These are phyloP conservation scores for Aspergillus ellipticus DNA, from an alignment of 495 filamentous ascomycete species.

Conservation along the genomic window DNA sequence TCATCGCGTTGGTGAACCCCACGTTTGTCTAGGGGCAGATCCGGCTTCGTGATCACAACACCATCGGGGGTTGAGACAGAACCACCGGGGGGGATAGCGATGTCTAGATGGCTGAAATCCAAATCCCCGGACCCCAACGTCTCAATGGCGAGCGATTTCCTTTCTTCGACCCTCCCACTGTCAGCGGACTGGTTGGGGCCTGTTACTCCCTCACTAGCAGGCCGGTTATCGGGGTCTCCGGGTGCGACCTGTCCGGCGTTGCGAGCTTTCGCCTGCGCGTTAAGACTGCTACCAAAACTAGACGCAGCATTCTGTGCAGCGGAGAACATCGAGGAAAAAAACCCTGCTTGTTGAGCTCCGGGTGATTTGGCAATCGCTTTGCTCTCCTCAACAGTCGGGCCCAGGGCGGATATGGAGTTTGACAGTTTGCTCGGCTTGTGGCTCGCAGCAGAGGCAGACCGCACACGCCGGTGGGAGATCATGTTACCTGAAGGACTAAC, in stretches of 20 bases:
- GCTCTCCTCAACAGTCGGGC: conserved; percentile 65
- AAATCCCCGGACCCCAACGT: conserved; percentile 88
- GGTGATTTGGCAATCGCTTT: conserved; percentile 43
- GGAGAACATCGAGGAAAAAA: conserved; percentile 91
- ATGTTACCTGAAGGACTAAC: conserved; percentile 63
- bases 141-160: conserved; percentile 76
- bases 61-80: conserved; percentile 37
- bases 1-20: conserved; percentile 47
- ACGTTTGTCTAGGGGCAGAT: conserved; percentile 28
- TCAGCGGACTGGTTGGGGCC: conserved; percentile 18
- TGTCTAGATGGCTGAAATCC: conserved; percentile 72
- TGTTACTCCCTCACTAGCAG: conserved; percentile 23
- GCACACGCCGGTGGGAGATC: conserved; percentile 68
- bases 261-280: conserved; percentile 45
- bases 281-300: conserved; percentile 76
- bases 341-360: conserved; percentile 55
- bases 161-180: conserved; percentile 34
- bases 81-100: conserved; percentile 37
- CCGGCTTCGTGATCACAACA: conserved; percentile 40
- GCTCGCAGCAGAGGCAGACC: conserved; percentile 58
- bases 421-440: conserved; percentile 87
- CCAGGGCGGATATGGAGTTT: conserved; percentile 68
- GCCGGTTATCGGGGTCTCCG: conserved; percentile 23
- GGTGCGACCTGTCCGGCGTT: conserved; percentile 24
- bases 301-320: conserved; percentile 94